phyloP scores from a whole-genome alignment of 1,284 basidiomycete species.

The Rhodotorula sp. region DNA sequence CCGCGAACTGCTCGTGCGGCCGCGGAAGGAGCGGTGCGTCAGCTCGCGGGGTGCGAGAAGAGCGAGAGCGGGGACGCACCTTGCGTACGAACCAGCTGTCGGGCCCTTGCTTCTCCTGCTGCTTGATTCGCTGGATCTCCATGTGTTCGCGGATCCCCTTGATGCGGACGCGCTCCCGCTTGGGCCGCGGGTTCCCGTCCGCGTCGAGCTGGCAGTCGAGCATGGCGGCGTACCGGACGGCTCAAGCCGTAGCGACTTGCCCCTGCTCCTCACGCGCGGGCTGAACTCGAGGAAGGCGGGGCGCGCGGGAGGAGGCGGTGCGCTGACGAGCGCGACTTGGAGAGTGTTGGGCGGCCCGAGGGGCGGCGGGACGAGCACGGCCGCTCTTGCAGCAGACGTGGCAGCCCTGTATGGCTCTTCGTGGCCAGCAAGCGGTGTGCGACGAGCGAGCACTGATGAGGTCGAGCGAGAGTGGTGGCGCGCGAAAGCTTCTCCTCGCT shows the following conservation, averaged over 20 bases:
- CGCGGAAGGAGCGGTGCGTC: background rate
- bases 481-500: too few species aligned
- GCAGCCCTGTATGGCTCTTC: too few species aligned
- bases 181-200: background rate
- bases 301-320: background rate
- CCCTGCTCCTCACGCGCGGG: too few species aligned
- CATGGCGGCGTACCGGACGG: slow-evolving; percentile 5
- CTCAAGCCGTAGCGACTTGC: too few species aligned
- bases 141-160: slow-evolving; percentile 24
- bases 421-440: too few species aligned
- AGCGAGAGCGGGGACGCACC: background rate
- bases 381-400: too few species aligned
- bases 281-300: background rate
- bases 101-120: slow-evolving; percentile 21
- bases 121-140: slow-evolving; percentile 20
- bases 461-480: too few species aligned
- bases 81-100: slow-evolving; percentile 35
- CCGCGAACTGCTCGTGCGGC: slow-evolving; percentile 20
- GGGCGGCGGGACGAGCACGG: too few species aligned
- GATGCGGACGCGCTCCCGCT: background rate
- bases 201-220: slow-evolving; percentile 37
- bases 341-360: too few species aligned
- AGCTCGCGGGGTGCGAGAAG: background rate
- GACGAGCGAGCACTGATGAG: too few species aligned
- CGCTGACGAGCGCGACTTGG: background rate